phyloP scores from a whole-genome alignment of 768 basidiomycete species.

The Mycena vulgaris region DNA sequence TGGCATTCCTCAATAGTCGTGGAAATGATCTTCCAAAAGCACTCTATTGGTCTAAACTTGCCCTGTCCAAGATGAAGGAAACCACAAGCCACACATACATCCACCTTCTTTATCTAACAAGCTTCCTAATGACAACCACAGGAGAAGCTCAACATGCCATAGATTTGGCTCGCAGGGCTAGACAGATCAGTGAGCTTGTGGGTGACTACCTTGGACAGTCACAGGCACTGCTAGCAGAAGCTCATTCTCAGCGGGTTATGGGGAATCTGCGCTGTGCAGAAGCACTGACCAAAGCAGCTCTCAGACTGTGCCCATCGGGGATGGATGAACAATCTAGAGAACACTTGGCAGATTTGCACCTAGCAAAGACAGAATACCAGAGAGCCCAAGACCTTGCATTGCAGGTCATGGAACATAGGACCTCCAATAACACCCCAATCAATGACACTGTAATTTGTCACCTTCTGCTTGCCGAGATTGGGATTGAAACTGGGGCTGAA shows the following conservation, averaged over 20 bases:
- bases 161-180: background rate
- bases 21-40: background rate
- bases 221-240: background rate
- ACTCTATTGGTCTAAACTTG: background rate
- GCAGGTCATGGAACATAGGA: background rate
- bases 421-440: background rate
- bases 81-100: background rate
- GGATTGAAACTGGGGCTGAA: slow-evolving; percentile 1
- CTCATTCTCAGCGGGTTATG: background rate
- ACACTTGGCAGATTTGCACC: background rate
- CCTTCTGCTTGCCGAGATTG: background rate
- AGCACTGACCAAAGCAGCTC: background rate
- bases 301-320: background rate
- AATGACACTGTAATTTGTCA: background rate
- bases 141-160: background rate
- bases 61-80: background rate
- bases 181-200: background rate
- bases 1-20: slow-evolving; percentile 6
- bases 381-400: background rate
- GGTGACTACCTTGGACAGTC: background rate
- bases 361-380: slow-evolving; percentile 4
- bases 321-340: background rate
- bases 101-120: background rate
- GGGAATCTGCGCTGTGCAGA: background rate
- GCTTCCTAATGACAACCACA: background rate